phyloP scores from a whole-genome alignment of 2,329 filamentous ascomycete genomes.

The Herpotrichia juniperi region DNA sequence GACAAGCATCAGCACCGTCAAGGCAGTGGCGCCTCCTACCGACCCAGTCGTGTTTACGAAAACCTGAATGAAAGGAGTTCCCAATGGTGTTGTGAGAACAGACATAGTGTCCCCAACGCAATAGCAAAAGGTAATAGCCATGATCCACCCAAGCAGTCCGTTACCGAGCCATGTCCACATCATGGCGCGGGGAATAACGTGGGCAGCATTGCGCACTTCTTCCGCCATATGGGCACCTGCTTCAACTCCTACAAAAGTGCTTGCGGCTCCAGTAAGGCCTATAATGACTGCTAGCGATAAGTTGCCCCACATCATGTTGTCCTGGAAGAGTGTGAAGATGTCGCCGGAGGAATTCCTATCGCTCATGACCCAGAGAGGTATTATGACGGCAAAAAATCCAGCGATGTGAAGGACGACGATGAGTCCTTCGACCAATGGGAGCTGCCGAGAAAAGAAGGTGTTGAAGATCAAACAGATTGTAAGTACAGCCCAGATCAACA shows the following conservation, averaged over 20 bases:
- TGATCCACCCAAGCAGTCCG: conserved; percentile 35
- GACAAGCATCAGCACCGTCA: conserved; percentile 35
- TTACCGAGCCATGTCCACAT: conserved; percentile 38
- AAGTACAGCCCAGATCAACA: conserved; percentile 51
- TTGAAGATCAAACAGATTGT: conserved; percentile 26
- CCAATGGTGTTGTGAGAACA: conserved; percentile 49
- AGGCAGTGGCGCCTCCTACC: conserved; percentile 47
- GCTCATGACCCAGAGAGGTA: conserved; percentile 39
- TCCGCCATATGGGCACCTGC: conserved; percentile 28
- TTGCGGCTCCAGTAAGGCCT: conserved; percentile 17
- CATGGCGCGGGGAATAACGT: conserved; percentile 37
- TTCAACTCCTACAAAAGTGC: conserved; percentile 20
- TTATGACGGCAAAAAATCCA: conserved; percentile 55
- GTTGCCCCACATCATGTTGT: no score
- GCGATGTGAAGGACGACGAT: conserved; percentile 53
- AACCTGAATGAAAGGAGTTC: conserved; percentile 55
- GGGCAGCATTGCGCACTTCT: conserved; percentile 21
- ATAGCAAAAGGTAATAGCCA: conserved; percentile 52
- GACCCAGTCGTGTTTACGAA: conserved; percentile 41
- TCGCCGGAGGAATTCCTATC: no score
- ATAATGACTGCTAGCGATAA: no score
- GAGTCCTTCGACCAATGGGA: conserved; percentile 51
- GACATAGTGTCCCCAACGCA: conserved; percentile 48
- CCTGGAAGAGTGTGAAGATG: no score
- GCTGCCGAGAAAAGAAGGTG: conserved; percentile 40